Percentiles rank a stretch among this genome's conserved stretches.
Evolutionary conservation across 768 basidiomycete species (phyloP).

Genomic region (Neoboletus magnificus): DNA sequence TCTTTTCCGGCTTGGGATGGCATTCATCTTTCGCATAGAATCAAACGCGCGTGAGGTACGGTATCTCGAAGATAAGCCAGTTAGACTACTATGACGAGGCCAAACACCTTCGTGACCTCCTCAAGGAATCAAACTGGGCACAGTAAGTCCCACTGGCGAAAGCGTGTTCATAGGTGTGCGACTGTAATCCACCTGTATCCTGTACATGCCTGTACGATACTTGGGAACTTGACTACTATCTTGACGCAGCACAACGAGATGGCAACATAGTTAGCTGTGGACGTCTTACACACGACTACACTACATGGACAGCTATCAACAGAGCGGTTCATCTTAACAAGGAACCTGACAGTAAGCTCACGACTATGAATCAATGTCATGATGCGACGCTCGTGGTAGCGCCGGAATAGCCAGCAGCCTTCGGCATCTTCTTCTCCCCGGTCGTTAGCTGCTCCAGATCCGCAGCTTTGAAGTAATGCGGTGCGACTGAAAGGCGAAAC

Average conservation of each 20-base stretch:
- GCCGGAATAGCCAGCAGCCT: conserved; percentile 45
- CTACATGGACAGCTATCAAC: neutral
- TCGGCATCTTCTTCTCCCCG: conserved; percentile 93
- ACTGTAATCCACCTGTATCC: neutral
- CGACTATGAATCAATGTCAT: too few species aligned
- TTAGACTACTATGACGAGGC: conserved; percentile 73
- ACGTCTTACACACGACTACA: neutral
- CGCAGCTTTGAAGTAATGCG: conserved; percentile 91
- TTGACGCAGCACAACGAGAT: neutral
- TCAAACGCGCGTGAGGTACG: conserved; percentile 77
- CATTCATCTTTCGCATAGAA: conserved; percentile 47
- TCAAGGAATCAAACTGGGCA: conserved; percentile 58
- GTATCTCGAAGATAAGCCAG: conserved; percentile 61
- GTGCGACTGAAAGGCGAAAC: conserved; percentile 61
- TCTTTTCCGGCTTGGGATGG: neutral
- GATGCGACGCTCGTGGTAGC: conserved; percentile 8
- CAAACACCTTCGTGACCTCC: conserved; percentile 51
- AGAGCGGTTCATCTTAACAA: neutral
- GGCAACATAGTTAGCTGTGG: neutral
- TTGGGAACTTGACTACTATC: neutral
- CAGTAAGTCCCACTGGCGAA: conserved; percentile 14
- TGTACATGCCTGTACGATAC: conserved; percentile 6
- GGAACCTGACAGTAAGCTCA: neutral
- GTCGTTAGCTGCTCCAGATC: conserved; percentile 76
- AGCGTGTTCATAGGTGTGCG: neutral